Evolutionary conservation across 257 asterid species (phyloP), one percentile per base, ranked within the genome.

Genomic region (Schizonepeta tenuifolia): DNA sequence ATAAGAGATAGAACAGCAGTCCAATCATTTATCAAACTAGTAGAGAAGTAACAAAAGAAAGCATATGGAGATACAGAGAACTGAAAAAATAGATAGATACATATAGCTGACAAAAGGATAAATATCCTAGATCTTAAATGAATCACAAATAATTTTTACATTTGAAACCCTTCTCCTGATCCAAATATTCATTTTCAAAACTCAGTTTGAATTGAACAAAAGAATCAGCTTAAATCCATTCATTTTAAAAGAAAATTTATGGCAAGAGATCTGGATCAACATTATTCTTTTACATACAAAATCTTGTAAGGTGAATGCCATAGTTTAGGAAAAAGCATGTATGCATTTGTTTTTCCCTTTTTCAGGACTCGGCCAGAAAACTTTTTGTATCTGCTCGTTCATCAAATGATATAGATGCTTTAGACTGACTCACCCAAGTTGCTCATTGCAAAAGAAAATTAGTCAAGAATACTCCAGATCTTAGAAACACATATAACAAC

Each of bases 81-180:
- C 11, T 44, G 54, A 67, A 33, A 47, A 22, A 41, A 38, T 38
- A 38, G 11, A 9, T 38, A 8, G 44, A 64, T 13, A 17, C 63
- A 64, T 40, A 18, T 76, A 56, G n/a, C 72, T 50, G 49, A 61
- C 22, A 40, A 51, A 26, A 41, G 65, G 21, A 77, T 66, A 65
- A 47, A 67, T 58, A 24, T 44, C 65, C 21, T 17, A 40, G 5
- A 54, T 65, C 21, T 38, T 33, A 58, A 53, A 44, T 11, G 31
- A 33, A 35, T 15, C 61, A 35, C 35, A 62, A n/a, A 13, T 10
- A 10, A 22, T 43, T 59, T 49, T 13, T 33, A 72, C 31, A 38
- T 62, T 31, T 12, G 63, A 51, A 58, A 63, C 36, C 67, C 60
- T 26, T 69, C 58, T 49, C 50, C 20, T 13, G 9, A 40, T 31